These are phyloP conservation scores for Apium graveolens DNA, from an alignment of 129 eudicot species.

Conservation along the genomic window DNA sequence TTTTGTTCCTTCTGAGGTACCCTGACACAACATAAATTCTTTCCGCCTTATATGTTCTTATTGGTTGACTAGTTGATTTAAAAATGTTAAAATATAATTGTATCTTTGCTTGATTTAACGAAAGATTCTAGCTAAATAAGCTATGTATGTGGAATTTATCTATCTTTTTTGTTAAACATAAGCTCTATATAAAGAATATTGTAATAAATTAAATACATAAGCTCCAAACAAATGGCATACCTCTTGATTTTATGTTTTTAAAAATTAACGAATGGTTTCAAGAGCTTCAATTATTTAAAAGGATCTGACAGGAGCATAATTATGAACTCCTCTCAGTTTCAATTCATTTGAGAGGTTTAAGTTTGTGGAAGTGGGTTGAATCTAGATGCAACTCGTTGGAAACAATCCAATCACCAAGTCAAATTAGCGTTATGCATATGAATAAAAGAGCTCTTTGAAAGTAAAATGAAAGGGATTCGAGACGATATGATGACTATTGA, in stretches of 20 bases:
- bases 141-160: no score
- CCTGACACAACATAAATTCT: not conserved
- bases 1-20: slow-evolving; percentile 94
- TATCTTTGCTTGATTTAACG: no score
- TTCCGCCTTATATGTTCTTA: not conserved
- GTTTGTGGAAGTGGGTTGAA: not conserved
- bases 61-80: not conserved
- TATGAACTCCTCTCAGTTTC: not conserved
- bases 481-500: not conserved
- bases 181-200: no score
- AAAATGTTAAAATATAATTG: not conserved
- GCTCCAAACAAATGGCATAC: not conserved
- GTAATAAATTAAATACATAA: no score
- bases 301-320: not conserved
- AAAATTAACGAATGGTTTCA: not conserved
- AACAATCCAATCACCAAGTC: not conserved
- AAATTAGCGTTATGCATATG: not conserved
- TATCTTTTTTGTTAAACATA: no score
- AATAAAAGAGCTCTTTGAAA: not conserved
- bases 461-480: not conserved
- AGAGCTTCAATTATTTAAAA: not conserved
- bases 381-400: not conserved
- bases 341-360: not conserved
- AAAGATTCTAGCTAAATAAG: no score
- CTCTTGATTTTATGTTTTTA: not conserved